Conservation (phyloP, 2,329 filamentous ascomycete genomes). For the Meredithiella fracta region DNA sequence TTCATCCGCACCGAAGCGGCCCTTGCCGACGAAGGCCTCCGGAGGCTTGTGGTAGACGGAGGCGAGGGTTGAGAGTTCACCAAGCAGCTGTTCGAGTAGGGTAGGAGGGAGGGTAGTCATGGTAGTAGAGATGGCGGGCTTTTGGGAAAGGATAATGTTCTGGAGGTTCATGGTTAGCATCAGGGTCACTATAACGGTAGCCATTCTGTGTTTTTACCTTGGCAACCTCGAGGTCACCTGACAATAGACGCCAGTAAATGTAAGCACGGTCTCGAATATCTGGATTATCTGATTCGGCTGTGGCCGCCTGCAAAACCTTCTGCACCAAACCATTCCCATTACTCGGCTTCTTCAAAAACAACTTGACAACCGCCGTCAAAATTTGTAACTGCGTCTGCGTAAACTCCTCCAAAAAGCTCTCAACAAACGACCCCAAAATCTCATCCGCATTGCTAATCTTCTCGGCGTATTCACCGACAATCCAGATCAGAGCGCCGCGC, state of each 20-base stretch:
- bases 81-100: slow-evolving; percentile 76
- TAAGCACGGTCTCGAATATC: slow-evolving; percentile 95
- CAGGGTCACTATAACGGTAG: not conserved
- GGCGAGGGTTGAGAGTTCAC: slow-evolving; percentile 81
- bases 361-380: slow-evolving; percentile 87
- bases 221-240: slow-evolving; percentile 75
- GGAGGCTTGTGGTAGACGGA: slow-evolving; percentile 98
- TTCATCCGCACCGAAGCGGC: slow-evolving; percentile 80
- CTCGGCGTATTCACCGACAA: slow-evolving; percentile 96
- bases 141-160: slow-evolving; percentile 83
- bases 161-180: slow-evolving; percentile 10
- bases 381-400: slow-evolving; percentile 98
- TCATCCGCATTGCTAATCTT: slow-evolving; percentile 99
- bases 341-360: slow-evolving; percentile 92
- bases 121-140: slow-evolving; percentile 84
- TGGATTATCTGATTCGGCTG: slow-evolving; percentile 89
- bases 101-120: slow-evolving; percentile 75
- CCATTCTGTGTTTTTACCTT: slow-evolving; percentile 39
- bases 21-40: slow-evolving; percentile 93
- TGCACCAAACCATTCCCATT: slow-evolving; percentile 83
- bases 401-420: slow-evolving; percentile 90
- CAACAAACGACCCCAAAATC: slow-evolving; percentile 79
- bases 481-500: slow-evolving; percentile 87
- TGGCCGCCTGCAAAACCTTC: slow-evolving; percentile 83
- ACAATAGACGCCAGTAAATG: slow-evolving; percentile 93